Conservation (phyloP, 768 basidiomycete species). For the Termitomyces sp. region DNA sequence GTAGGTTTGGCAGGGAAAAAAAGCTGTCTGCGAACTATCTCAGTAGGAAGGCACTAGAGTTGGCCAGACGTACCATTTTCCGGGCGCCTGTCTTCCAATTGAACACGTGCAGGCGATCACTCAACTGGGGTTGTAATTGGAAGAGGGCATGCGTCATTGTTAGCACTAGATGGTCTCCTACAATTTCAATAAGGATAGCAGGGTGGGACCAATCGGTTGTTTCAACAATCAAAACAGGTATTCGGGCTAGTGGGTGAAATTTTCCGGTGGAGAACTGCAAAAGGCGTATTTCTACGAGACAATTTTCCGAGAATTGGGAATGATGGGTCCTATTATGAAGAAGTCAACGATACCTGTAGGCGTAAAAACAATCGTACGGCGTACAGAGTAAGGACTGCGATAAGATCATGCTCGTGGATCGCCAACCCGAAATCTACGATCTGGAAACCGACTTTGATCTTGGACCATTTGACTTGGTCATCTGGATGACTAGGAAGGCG, state of each 20-base stretch:
- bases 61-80: constrained; percentile 4
- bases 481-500: neutral
- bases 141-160: neutral
- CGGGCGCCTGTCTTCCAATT: constrained; percentile 11
- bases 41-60: neutral
- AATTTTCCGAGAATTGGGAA: neutral
- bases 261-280: constrained; percentile 4
- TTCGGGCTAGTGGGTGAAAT: constrained; percentile 8
- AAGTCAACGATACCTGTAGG: neutral
- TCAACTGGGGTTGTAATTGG: neutral
- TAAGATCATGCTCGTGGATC: constrained; percentile 40
- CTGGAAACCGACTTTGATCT: constrained; percentile 19
- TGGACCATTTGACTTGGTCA: constrained; percentile 24
- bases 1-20: neutral
- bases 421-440: constrained; percentile 41
- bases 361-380: neutral
- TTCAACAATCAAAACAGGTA: constrained; percentile 23
- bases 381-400: constrained; percentile 14
- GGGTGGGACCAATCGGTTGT: constrained; percentile 9
- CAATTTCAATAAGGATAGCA: constrained; percentile 13
- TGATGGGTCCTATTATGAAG: neutral
- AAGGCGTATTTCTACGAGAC: neutral
- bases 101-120: constrained; percentile 10
- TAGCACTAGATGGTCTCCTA: constrained; percentile 13
- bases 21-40: neutral